Conservation (phyloP, 2,329 filamentous ascomycete genomes). For the Paracorniculantispora psalliotae region DNA sequence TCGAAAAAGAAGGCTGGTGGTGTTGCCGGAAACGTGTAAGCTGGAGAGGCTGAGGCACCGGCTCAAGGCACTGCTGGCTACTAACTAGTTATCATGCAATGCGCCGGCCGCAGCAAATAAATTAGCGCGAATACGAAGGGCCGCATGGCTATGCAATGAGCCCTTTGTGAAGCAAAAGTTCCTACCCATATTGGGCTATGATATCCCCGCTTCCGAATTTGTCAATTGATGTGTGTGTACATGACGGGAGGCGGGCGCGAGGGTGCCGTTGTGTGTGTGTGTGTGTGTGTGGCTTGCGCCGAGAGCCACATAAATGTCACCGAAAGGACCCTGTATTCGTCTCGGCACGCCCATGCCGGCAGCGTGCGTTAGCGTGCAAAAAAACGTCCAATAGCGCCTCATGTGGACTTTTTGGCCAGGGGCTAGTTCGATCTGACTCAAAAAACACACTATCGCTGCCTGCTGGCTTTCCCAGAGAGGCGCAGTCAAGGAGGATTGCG, state of each 20-base stretch:
- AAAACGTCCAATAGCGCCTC: not conserved
- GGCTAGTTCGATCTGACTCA: not conserved
- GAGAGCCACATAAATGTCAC: not conserved
- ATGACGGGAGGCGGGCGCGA: not conserved
- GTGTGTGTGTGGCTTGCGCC: conserved; percentile 1
- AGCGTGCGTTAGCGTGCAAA: not conserved
- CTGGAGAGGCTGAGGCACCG: not conserved
- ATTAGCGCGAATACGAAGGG: not conserved
- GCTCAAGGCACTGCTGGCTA: no score
- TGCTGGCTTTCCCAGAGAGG: not conserved
- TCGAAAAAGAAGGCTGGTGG: conserved; percentile 31
- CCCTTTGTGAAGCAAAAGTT: not conserved
- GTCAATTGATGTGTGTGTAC: no score
- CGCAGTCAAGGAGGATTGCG: not conserved
- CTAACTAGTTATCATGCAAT: no score
- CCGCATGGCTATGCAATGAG: not conserved
- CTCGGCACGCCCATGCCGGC: not conserved
- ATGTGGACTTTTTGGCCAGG: not conserved
- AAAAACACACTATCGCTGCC: not conserved
- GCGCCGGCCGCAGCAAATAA: no score
- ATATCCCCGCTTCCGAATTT: not conserved
- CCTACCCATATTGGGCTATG: not conserved
- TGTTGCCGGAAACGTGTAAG: conserved; percentile 11
- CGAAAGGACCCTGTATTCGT: not conserved
- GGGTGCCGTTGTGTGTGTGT: no score